A percentile compares a stretch with the other conserved stretches of the same genome.
Evolutionary conservation across 352 stramenopile species (phyloP).

Genomic region (Vaucheria bursata): DNA sequence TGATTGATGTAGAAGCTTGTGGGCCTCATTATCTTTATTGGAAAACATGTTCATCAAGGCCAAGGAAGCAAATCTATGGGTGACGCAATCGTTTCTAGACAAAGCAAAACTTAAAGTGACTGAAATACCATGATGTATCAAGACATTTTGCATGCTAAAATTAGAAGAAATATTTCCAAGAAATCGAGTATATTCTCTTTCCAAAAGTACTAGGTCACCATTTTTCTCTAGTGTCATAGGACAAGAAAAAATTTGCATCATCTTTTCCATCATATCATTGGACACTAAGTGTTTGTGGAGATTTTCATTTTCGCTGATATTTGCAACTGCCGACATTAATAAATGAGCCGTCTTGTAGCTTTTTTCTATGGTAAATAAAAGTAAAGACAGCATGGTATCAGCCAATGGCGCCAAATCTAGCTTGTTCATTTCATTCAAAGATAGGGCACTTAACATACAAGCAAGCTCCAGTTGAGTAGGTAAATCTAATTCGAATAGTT

Average conservation of each 20-base stretch:
- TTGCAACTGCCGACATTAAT: constrained; percentile 68
- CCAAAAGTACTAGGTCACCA: constrained; percentile 48
- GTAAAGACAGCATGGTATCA: too few relatives aligned
- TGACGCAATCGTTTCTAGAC: constrained; percentile 57
- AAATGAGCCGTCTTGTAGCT: constrained; percentile 41
- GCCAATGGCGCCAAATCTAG: constrained; percentile 71
- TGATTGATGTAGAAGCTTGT: constrained; percentile 61
- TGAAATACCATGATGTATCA: constrained; percentile 51
- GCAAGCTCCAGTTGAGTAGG: constrained; percentile 72
- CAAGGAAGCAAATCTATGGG: constrained; percentile 71
- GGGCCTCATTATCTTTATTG: constrained; percentile 60
- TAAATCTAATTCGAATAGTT: constrained; percentile 51
- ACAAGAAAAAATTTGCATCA: too few relatives aligned
- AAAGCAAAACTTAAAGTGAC: constrained; percentile 62
- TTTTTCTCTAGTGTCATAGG: background rate
- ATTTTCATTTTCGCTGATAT: constrained; percentile 78
- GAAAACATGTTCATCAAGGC: constrained; percentile 77
- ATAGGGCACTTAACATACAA: constrained; percentile 77
- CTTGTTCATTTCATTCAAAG: constrained; percentile 88
- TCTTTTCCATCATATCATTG: background rate
- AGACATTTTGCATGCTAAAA: constrained; percentile 73
- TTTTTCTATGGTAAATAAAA: too few relatives aligned
- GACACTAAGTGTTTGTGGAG: constrained; percentile 70
- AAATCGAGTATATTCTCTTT: constrained; percentile 55
- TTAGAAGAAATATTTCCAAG: constrained; percentile 62